These are phyloP conservation scores for Daldinia loculata DNA, from an alignment of 495 filamentous ascomycete species.

Conservation along the genomic window DNA sequence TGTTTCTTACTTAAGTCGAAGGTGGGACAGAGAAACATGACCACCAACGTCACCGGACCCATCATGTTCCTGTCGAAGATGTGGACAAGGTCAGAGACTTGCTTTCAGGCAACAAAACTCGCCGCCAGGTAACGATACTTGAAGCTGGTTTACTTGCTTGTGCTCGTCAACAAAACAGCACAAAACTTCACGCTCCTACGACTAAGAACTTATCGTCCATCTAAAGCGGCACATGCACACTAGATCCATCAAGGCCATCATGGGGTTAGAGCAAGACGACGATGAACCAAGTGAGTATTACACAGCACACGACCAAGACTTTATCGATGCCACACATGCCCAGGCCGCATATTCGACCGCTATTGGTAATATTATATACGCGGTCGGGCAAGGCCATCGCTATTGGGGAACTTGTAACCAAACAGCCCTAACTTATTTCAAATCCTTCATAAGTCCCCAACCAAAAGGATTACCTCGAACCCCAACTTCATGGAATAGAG, in stretches of 20 bases:
- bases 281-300: too few relatives aligned
- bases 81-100: not conserved
- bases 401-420: too few relatives aligned
- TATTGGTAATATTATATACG: too few relatives aligned
- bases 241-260: too few relatives aligned
- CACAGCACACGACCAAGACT: too few relatives aligned
- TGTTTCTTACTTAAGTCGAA: not conserved
- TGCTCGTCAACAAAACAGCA: not conserved
- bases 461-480: not conserved
- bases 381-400: not conserved
- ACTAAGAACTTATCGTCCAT: too few relatives aligned
- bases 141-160: not conserved
- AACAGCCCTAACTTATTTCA: too few relatives aligned
- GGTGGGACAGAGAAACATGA: not conserved
- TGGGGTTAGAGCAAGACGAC: too few relatives aligned
- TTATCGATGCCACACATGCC: too few relatives aligned
- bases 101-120: not conserved
- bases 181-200: not conserved
- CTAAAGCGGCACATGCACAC: too few relatives aligned
- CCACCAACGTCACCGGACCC: not conserved
- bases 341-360: too few relatives aligned
- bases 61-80: not conserved
- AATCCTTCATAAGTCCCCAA: too few relatives aligned
- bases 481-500: not conserved
- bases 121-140: not conserved